Conservation (phyloP, 1,139 yeast species). For the Suhomyces ambrosiae region DNA sequence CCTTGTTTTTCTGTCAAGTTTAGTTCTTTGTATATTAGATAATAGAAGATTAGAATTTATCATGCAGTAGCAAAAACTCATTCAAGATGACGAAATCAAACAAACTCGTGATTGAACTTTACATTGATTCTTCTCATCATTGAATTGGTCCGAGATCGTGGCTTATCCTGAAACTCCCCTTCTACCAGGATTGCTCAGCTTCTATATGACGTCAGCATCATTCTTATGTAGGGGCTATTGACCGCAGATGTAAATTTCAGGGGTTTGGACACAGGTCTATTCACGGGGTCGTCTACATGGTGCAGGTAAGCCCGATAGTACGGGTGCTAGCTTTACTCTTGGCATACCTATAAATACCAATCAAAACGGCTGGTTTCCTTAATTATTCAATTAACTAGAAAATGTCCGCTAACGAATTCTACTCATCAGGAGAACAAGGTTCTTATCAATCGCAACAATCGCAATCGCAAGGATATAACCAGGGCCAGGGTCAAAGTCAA, state of each 20-base stretch:
- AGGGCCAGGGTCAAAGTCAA: conserved; percentile 16
- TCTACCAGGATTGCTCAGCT: background rate
- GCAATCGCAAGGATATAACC: conserved; percentile 20
- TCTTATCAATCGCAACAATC: conserved; percentile 29
- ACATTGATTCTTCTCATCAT: too few relatives aligned
- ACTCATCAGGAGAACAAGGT: conserved; percentile 51
- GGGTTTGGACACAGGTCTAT: conserved; percentile 1
- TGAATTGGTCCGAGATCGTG: too few relatives aligned
- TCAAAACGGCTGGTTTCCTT: too few relatives aligned
- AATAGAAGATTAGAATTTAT: conserved; percentile 2
- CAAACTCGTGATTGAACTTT: too few relatives aligned
- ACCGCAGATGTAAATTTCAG: conserved; percentile 1
- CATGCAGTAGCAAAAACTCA: too few relatives aligned
- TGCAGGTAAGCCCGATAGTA: background rate
- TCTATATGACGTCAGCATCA: conserved; percentile 1
- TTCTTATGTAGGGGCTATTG: background rate
- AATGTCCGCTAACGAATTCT: conserved; percentile 68
- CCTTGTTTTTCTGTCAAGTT: conserved; percentile 6
- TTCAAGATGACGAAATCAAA: too few relatives aligned
- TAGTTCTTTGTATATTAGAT: conserved; percentile 12
- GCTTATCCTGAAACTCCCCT: background rate
- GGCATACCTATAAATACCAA: conserved; percentile 1
- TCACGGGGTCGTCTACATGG: too few relatives aligned
- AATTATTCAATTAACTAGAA: background rate
- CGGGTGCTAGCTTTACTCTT: background rate